These are phyloP conservation scores for Neocatenulostroma microsporum DNA, from an alignment of 2,329 filamentous ascomycete species.

Conservation along the genomic window DNA sequence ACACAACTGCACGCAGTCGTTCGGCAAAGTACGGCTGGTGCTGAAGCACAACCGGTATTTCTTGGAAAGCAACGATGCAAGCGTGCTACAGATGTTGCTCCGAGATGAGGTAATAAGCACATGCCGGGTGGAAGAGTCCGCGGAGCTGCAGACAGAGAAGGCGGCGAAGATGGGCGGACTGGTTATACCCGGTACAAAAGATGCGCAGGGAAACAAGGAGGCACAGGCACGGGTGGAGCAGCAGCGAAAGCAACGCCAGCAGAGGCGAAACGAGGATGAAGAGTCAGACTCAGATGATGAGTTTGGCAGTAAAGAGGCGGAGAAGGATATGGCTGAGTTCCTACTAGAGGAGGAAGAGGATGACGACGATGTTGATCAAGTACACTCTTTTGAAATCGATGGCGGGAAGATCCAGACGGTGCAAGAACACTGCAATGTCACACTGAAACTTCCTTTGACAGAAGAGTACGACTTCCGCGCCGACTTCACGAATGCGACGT, in stretches of 20 bases:
- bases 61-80: slow-evolving; percentile 82
- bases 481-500: slow-evolving; percentile 77
- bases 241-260: slow-evolving; percentile 30
- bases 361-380: slow-evolving; percentile 77
- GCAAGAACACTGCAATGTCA: slow-evolving; percentile 73
- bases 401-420: slow-evolving; percentile 77
- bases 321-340: slow-evolving; percentile 59
- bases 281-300: slow-evolving; percentile 48
- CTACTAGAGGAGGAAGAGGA: slow-evolving; percentile 68
- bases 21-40: slow-evolving; percentile 92
- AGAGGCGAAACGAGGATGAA: slow-evolving; percentile 40
- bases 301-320: slow-evolving; percentile 41
- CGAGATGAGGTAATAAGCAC: slow-evolving; percentile 75
- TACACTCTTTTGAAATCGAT: slow-evolving; percentile 87
- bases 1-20: slow-evolving; percentile 75
- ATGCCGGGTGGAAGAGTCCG: slow-evolving; percentile 64
- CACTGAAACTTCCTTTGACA: slow-evolving; percentile 76
- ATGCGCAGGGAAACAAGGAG: slow-evolving; percentile 81
- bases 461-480: slow-evolving; percentile 98
- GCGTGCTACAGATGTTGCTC: slow-evolving; percentile 77
- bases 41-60: slow-evolving; percentile 92
- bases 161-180: slow-evolving; percentile 81
- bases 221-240: slow-evolving; percentile 45
- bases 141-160: slow-evolving; percentile 67
- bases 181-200: slow-evolving; percentile 89